Percentiles rank a stretch among this genome's conserved stretches.
These are phyloP conservation scores for Rhazya stricta DNA, from an alignment of 257 asterid genomes.

Conservation along the genomic window DNA sequence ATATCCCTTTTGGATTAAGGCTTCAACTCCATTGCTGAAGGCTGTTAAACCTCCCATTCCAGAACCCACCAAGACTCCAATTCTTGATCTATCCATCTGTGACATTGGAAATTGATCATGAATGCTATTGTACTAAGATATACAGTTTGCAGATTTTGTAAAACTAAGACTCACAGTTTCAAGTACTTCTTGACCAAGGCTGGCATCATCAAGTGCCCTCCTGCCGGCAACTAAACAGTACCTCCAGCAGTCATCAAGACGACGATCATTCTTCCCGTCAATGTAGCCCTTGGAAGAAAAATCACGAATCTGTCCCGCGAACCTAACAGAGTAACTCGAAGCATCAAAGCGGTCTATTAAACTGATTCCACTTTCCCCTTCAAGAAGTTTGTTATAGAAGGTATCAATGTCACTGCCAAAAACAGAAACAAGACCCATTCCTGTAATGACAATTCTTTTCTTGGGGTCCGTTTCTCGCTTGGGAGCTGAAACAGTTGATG, in stretches of 20 bases:
- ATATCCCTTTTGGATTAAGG: slow-evolving; percentile 34
- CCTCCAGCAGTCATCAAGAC: slow-evolving; percentile 51
- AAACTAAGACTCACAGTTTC: slow-evolving; percentile 21
- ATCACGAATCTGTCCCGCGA: slow-evolving; percentile 46
- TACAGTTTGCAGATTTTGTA: neutral
- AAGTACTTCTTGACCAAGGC: slow-evolving; percentile 36
- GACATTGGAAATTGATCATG: neutral
- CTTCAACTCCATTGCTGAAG: slow-evolving; percentile 33
- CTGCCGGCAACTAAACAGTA: slow-evolving; percentile 55
- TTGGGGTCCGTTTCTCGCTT: slow-evolving; percentile 47
- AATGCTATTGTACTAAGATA: neutral
- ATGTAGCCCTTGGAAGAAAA: slow-evolving; percentile 46
- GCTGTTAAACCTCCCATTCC: slow-evolving; percentile 37
- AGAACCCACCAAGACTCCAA: slow-evolving; percentile 35
- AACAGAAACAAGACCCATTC: slow-evolving; percentile 59
- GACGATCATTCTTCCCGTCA: slow-evolving; percentile 43
- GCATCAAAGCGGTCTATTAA: slow-evolving; percentile 48
- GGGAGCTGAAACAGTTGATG: slow-evolving; percentile 40
- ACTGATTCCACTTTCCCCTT: slow-evolving; percentile 51
- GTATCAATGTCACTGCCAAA: slow-evolving; percentile 43
- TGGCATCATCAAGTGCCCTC: slow-evolving; percentile 48
- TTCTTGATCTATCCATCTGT: slow-evolving; percentile 36
- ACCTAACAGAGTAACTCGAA: slow-evolving; percentile 32
- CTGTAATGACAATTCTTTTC: slow-evolving; percentile 47
- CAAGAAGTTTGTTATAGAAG: slow-evolving; percentile 38